phyloP scores from a whole-genome alignment of 805 yeast genomes.

The Clavispora santaluciae region DNA sequence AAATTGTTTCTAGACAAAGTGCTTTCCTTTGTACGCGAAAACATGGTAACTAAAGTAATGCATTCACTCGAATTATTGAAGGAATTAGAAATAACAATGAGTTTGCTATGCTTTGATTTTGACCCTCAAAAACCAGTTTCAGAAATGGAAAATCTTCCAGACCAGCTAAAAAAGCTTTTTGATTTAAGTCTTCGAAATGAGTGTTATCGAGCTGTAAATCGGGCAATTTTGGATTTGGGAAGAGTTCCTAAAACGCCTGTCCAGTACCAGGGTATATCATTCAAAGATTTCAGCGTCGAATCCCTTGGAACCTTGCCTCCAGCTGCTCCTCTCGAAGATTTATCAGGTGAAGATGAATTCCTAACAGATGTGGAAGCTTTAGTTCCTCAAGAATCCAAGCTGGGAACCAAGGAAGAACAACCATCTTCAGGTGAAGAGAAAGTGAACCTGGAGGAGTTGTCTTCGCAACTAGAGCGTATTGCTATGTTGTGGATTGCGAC shows the following conservation, averaged over 20 bases:
- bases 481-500: conserved; percentile 63
- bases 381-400: background rate
- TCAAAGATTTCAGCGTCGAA: conserved; percentile 4
- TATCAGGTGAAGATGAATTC: conserved; percentile 4
- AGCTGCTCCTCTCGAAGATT: background rate
- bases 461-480: conserved; percentile 47
- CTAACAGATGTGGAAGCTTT: conserved; percentile 7
- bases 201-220: conserved; percentile 68
- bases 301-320: conserved; percentile 2
- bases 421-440: background rate
- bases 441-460: conserved; percentile 21
- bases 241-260: conserved; percentile 2
- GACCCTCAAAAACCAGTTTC: conserved; percentile 28
- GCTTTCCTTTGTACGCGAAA: conserved; percentile 55
- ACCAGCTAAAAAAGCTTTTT: conserved; percentile 49
- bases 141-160: conserved; percentile 45
- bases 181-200: conserved; percentile 57
- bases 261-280: conserved; percentile 7
- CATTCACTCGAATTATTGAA: conserved; percentile 55
- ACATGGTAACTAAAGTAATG: conserved; percentile 57
- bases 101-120: conserved; percentile 56
- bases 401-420: conserved; percentile 1
- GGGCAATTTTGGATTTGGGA: conserved; percentile 47
- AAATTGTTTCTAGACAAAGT: conserved; percentile 47
- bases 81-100: conserved; percentile 81